These are phyloP conservation scores for Rhododendron griersonianum DNA, from an alignment of 148 eudicot genomes.

Conservation along the genomic window DNA sequence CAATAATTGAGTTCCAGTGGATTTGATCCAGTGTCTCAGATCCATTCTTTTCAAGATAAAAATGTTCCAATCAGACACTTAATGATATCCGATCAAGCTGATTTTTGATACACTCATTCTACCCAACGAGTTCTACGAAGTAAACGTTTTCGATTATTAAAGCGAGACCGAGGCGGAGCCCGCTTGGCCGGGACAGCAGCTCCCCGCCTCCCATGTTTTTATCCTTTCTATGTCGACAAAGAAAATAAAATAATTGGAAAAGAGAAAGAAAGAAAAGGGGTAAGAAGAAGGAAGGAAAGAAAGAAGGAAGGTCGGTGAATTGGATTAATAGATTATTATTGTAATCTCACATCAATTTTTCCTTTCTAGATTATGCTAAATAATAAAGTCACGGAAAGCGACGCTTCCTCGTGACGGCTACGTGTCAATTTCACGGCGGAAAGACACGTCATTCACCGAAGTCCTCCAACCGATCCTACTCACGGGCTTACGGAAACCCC, in stretches of 20 bases:
- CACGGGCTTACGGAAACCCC: neutral
- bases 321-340: neutral
- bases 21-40: no score
- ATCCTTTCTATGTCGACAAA: neutral
- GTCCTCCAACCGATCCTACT: neutral
- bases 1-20: no score
- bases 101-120: no score
- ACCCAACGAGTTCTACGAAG: no score
- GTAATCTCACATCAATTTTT: neutral
- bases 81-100: no score
- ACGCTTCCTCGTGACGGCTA: neutral
- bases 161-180: no score
- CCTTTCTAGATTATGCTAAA: neutral
- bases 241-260: no score
- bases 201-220: no score
- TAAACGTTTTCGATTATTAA: no score
- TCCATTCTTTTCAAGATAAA: no score
- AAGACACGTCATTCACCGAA: neutral
- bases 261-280: neutral
- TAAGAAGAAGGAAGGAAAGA: neutral
- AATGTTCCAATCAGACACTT: no score
- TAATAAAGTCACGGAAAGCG: neutral
- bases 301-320: neutral
- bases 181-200: no score
- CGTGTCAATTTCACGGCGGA: neutral